Evolutionary conservation across 2,329 filamentous ascomycete species (phyloP).

Genomic region (Claviceps sp.): DNA sequence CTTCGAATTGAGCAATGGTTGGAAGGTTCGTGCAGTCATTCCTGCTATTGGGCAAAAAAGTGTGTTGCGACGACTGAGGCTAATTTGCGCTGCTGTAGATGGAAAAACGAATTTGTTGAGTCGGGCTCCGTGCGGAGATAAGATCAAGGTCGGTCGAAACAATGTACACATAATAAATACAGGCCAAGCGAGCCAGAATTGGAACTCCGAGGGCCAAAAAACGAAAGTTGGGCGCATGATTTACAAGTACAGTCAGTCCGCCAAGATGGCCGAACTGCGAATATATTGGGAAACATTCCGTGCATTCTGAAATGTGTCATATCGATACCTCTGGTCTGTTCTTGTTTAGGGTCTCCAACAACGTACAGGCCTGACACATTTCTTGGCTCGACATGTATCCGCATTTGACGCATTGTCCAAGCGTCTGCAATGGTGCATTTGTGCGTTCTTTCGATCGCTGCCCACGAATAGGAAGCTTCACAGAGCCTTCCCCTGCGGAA

Average conservation of each 20-base stretch:
- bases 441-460: constrained; percentile 16
- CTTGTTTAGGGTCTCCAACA: constrained; percentile 87
- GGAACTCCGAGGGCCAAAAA: background rate
- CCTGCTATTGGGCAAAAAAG: background rate
- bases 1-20: constrained; percentile 50
- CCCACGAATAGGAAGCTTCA: constrained; percentile 21
- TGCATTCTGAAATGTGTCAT: constrained; percentile 16
- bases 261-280: background rate
- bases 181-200: background rate
- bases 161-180: constrained; percentile 8
- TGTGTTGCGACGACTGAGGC: constrained; percentile 1
- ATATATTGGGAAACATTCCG: background rate
- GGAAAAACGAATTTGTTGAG: constrained; percentile 38
- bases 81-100: constrained; percentile 23
- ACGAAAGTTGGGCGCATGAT: background rate
- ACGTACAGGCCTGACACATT: constrained; percentile 83
- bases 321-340: constrained; percentile 46
- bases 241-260: background rate
- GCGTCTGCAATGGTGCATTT: constrained; percentile 46
- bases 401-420: constrained; percentile 75
- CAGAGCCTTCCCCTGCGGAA: constrained; percentile 12
- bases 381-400: constrained; percentile 93
- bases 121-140: background rate
- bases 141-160: background rate
- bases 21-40: constrained; percentile 36